phyloP scores from a whole-genome alignment of 495 filamentous ascomycete species.

The Pyrenopolyporus hunteri region DNA sequence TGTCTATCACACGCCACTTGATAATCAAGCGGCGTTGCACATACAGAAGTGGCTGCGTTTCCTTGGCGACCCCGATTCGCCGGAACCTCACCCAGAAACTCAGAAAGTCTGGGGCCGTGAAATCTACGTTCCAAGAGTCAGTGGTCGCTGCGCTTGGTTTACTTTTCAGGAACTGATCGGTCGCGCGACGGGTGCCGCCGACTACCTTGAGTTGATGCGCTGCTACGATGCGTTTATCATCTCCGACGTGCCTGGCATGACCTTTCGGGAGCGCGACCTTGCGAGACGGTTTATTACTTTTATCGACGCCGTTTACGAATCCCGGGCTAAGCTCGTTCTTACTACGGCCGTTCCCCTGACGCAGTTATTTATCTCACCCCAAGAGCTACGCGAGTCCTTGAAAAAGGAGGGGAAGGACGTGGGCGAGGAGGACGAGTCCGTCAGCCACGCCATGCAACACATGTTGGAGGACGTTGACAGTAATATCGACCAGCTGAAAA shows the following conservation, averaged over 20 bases:
- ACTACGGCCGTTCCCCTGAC: constrained; percentile 84
- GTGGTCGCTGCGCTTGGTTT: constrained; percentile 86
- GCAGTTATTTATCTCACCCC: constrained; percentile 85
- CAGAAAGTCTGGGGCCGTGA: constrained; percentile 95
- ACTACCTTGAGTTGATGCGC: constrained; percentile 91
- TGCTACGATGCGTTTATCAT: constrained; percentile 92
- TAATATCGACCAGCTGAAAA: constrained; percentile 84
- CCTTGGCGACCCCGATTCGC: constrained; percentile 79
- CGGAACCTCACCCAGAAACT: constrained; percentile 74
- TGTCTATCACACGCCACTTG: constrained; percentile 85
- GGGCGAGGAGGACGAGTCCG: constrained; percentile 57
- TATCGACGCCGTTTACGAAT: constrained; percentile 90
- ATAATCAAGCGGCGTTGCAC: constrained; percentile 75
- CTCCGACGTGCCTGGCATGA: constrained; percentile 92
- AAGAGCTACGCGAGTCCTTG: constrained; percentile 69
- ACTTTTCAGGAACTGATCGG: constrained; percentile 90
- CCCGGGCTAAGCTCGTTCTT: constrained; percentile 88
- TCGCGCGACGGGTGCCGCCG: constrained; percentile 83
- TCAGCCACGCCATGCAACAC: constrained; percentile 82
- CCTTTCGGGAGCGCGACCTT: constrained; percentile 79
- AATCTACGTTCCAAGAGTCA: constrained; percentile 84
- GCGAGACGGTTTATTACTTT: constrained; percentile 96
- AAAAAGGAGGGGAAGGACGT: constrained; percentile 48
- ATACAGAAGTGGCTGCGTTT: constrained; percentile 94
- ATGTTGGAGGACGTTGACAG: constrained; percentile 94